phyloP scores from a whole-genome alignment of 768 basidiomycete species.

The Coprinellus micaceus region DNA sequence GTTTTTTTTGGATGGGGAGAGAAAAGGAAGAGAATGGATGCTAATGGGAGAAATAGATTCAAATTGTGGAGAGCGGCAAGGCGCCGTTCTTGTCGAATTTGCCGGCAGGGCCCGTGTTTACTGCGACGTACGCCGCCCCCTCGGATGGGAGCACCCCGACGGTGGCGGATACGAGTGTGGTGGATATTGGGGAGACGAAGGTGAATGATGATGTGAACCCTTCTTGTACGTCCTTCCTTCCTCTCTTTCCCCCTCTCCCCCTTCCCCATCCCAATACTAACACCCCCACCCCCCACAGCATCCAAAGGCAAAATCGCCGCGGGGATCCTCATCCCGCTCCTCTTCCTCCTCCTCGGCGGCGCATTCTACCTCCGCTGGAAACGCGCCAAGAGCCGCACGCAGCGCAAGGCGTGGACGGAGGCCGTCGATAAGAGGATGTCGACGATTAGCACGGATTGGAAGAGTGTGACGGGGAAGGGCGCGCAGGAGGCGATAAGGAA shows the following conservation, averaged over 20 bases:
- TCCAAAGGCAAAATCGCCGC: conserved; percentile 58
- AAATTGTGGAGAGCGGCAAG: conserved; percentile 48
- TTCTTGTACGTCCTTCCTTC: too few species aligned
- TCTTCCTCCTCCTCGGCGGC: conserved; percentile 42
- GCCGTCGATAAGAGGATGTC: conserved; percentile 81
- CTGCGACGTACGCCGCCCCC: conserved; percentile 52
- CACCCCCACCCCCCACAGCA: conserved; percentile 16
- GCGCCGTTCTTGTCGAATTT: conserved; percentile 49
- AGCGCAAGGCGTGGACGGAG: conserved; percentile 59
- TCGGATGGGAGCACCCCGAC: conserved; percentile 34
- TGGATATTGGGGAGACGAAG: conserved; percentile 31
- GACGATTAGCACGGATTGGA: conserved; percentile 77
- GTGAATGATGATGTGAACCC: conserved; percentile 35
- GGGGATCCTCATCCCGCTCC: conserved; percentile 65
- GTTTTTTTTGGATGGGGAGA: too few species aligned
- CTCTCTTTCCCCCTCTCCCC: too few species aligned
- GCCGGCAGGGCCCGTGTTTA: conserved; percentile 69
- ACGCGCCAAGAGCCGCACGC: conserved; percentile 45
- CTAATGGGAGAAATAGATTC: too few species aligned
- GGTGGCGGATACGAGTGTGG: conserved; percentile 37
- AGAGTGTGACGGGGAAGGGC: conserved; percentile 63
- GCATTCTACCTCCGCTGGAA: conserved; percentile 50
- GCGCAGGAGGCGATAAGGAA: conserved; percentile 71
- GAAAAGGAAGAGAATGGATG: too few species aligned
- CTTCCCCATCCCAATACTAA: background rate